Conservation (phyloP, 2,329 filamentous ascomycete genomes). For the Geoglossum cookeanum region DNA sequence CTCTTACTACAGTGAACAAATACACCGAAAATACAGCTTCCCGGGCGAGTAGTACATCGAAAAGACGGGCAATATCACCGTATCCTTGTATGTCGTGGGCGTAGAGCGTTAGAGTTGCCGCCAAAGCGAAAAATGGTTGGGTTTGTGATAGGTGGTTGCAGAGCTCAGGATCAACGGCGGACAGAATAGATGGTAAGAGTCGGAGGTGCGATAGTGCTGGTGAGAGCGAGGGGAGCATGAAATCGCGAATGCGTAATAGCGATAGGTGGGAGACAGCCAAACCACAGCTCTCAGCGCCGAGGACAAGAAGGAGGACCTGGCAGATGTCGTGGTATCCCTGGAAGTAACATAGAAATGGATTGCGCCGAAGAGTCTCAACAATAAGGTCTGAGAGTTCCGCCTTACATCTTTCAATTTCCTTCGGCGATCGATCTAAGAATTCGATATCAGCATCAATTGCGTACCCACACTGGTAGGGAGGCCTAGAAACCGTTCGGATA, state of each 20-base stretch:
- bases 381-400: conserved; percentile 64
- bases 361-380: conserved; percentile 54
- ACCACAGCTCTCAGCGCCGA: conserved; percentile 42
- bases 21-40: conserved; percentile 85
- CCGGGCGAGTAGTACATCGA: conserved; percentile 74
- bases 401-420: conserved; percentile 53
- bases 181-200: conserved; percentile 66
- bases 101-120: conserved; percentile 89
- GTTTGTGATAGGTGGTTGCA: conserved; percentile 56
- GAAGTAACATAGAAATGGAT: conserved; percentile 84
- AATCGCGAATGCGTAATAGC: conserved; percentile 79
- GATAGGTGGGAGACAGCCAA: conserved; percentile 62
- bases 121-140: conserved; percentile 79
- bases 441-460: background rate
- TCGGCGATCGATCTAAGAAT: conserved; percentile 42
- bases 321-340: conserved; percentile 98
- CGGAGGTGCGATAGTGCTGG: conserved; percentile 72
- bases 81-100: conserved; percentile 90
- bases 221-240: conserved; percentile 78
- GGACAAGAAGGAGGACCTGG: conserved; percentile 79
- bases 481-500: conserved; percentile 45
- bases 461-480: background rate
- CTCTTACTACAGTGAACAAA: conserved; percentile 49
- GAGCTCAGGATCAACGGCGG: conserved; percentile 50
- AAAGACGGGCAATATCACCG: conserved; percentile 70